These are phyloP conservation scores for Forsythia suspensa DNA, from an alignment of 257 asterid genomes.

Conservation along the genomic window DNA sequence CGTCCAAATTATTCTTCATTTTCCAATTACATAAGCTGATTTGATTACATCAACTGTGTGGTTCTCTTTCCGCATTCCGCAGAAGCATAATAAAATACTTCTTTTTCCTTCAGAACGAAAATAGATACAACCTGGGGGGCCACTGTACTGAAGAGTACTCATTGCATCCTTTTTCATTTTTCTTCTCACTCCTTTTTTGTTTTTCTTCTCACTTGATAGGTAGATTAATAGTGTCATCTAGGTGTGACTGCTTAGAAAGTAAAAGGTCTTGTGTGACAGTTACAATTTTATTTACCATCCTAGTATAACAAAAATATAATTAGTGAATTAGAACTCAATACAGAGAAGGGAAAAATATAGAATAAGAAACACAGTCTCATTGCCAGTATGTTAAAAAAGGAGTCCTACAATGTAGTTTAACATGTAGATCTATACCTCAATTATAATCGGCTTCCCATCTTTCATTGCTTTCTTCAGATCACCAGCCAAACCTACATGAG, in stretches of 20 bases:
- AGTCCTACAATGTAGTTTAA: constrained; percentile 9
- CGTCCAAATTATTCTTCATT: not conserved
- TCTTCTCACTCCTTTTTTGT: no score
- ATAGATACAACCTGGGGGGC: no score
- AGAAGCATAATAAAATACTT: no score
- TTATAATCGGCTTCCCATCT: constrained; percentile 97
- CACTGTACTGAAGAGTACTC: no score
- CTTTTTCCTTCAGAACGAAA: no score
- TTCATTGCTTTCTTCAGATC: constrained; percentile 98
- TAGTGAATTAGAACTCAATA: not conserved
- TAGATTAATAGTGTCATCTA: no score
- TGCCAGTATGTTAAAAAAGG: constrained; percentile 17
- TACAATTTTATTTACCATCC: no score
- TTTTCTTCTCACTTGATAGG: no score
- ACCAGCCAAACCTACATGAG: constrained; percentile 84
- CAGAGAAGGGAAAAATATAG: not conserved
- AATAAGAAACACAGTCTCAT: constrained; percentile 7
- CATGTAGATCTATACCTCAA: constrained; percentile 60
- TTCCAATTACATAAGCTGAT: not conserved
- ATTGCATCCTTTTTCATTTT: no score
- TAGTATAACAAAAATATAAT: not conserved
- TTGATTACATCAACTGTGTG: not conserved
- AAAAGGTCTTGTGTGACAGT: no score
- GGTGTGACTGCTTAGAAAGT: no score
- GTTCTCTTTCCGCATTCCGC: not conserved